Evolutionary conservation across 2,329 filamentous ascomycete genomes (phyloP).

Genomic region (Exophiala oligosperma): DNA sequence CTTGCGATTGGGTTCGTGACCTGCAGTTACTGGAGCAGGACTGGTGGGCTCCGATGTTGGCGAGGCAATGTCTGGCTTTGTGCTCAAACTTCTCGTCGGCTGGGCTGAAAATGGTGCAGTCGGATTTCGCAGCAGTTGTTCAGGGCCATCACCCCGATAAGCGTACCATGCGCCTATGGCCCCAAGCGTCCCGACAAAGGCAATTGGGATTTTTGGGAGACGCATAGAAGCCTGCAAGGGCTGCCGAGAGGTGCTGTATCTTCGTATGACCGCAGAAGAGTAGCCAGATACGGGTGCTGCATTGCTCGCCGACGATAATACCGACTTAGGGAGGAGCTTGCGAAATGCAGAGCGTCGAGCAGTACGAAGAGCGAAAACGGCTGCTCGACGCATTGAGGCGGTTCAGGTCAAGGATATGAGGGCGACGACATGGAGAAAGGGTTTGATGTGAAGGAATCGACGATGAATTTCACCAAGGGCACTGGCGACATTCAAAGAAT

Average conservation of each 20-base stretch:
- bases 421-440: slow-evolving; percentile 11
- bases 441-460: background rate
- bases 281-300: slow-evolving; percentile 37
- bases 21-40: slow-evolving; percentile 38
- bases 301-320: slow-evolving; percentile 40
- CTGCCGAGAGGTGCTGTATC: slow-evolving; percentile 38
- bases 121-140: slow-evolving; percentile 18
- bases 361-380: slow-evolving; percentile 47
- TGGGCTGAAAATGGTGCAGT: slow-evolving; percentile 27
- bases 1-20: slow-evolving; percentile 57
- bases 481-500: slow-evolving; percentile 1
- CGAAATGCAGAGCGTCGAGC: slow-evolving; percentile 47
- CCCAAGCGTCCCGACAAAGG: slow-evolving; percentile 48
- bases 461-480: background rate
- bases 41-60: slow-evolving; percentile 26
- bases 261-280: slow-evolving; percentile 34
- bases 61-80: slow-evolving; percentile 14
- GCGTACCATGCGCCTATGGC: slow-evolving; percentile 52
- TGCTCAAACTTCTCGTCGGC: slow-evolving; percentile 22
- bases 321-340: slow-evolving; percentile 36
- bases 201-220: slow-evolving; percentile 49
- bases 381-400: slow-evolving; percentile 49
- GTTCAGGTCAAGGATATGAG: slow-evolving; percentile 6
- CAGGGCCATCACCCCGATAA: slow-evolving; percentile 41
- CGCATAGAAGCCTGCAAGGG: slow-evolving; percentile 49